Evolutionary conservation across 768 basidiomycete species (phyloP), one percentile per base, ranked within the genome.

Genomic region (Suillus clintonianus): DNA sequence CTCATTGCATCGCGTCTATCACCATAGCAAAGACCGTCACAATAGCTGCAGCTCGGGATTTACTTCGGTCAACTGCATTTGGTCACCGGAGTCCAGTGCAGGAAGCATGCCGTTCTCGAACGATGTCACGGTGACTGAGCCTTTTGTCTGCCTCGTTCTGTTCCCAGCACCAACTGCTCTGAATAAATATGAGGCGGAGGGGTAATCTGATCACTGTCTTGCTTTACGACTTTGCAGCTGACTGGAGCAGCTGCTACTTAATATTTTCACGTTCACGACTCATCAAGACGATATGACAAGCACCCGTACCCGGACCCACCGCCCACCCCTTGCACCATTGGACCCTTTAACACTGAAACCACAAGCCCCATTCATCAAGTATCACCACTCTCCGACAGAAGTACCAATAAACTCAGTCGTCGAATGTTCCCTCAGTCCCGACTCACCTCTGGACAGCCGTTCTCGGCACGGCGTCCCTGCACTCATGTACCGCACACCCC

Each of bases 101-200:
- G 22, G 45, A 55, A 37, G 17, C 17, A 17, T 24, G 19, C 6
- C n/a, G 34, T 24, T 37, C 32, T 60, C 36, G 60, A 22, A 54
- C 22, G 55, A 24, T 41, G 27, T n/a, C n/a, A n/a, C n/a, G n/a
- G n/a, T 24, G 3, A n/a, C 24, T 19, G 17, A 14, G 13, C 51
- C 56, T 61, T 61, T 61, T 61, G 60, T 61, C 60, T 61, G 36
- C 39, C 36, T 61, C 9, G 14, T 17, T 39, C n/a, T 37, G 24
- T 58, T 61, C 30, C 60, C 60, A 61, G 55, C 54, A 24, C 24
- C 19, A 61, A n/a, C 36, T 59, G 34, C 36, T 22, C 54, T 59
- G 30, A 61, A 57, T 57, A 57, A 57, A 57, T 42, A 57, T 41
- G 56, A 57, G 39, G 37, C 24, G 2, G 41, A 41, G 17, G 17